Base-by-base conservation (phyloP, 2,329 filamentous ascomycete genomes). In the Phialocephala subalpina region DNA sequence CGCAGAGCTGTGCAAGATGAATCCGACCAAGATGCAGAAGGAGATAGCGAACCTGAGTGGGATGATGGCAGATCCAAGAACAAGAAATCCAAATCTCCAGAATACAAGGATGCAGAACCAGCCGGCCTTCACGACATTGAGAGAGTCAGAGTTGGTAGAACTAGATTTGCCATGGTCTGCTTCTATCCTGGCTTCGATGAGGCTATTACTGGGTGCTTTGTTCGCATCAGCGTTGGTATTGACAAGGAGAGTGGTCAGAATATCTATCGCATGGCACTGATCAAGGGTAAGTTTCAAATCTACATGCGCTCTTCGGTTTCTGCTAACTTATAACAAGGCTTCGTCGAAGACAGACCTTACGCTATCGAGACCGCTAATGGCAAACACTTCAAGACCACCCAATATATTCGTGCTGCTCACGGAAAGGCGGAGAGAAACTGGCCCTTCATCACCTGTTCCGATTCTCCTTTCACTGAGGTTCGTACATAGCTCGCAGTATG, bases 121-220 rank as follows among this genome's bases (percentile, higher is more conserved):
- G 88, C 92, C 1, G 88, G 91, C 40, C 82, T 97, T 22, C 86
- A 85, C n/a, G 93, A 98, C 77, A 89, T 95, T 70, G 92, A 98
- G 76, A 88, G 92, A 59, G 88, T 95, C 61, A 89, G 93, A 64
- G 87, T 99, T 65, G 93, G 94, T 58, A 88, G 96, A 68, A 91
- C 87, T 71, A 92, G 94, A 75, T 97, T 99, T 77, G 91, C 92
- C 7, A 89, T 95, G 74, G 91, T 97, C 63, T 97, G 94, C 83
- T 97, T 97, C 81, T 95, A 94, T 72, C 96, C 96, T 12, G 90
- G 90, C 3, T 97, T 99, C 72, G 92, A 97, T 63, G 82, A 91
- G 9, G 86, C 91, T 35, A 92, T 97, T 73, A 88, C 84, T 18
- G 93, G 93, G 60, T 97, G 94, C 78, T 99, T 92, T 77, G 90